Base-by-base conservation (phyloP, 2,329 filamentous ascomycete genomes). In the Colletotrichum acutatum region DNA sequence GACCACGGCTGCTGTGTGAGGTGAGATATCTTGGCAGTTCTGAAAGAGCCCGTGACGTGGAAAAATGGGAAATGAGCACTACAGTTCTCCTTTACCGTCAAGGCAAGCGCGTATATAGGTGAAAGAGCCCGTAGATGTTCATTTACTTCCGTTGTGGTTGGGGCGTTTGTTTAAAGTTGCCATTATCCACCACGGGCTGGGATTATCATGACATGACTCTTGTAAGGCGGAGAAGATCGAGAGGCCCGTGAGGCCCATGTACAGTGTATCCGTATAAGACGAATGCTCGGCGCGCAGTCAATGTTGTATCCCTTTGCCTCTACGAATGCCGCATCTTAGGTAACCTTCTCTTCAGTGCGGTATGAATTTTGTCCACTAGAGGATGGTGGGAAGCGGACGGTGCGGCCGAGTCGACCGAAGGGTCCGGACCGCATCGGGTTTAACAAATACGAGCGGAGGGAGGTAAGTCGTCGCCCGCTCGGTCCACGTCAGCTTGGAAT, bases 111-210 rank as follows among this genome's bases (percentile, higher is more conserved):
- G 16, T 30, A 11, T 12, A 12, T 11, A 34, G 4, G 32, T 11
- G 32, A 30, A 22, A 24, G 42, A 49, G 16, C 1, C 7, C 4
- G 11, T 34, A 5, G 0, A 34, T 34, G 32, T 12, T 34, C 12
- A 0, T n/a, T 24, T 24, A 66, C 30, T 52, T 5, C 24, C 11
- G 24, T 49, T 22, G 37, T 5, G 34, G 9, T 60, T 59, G 58
- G 49, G 69, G 60, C 46, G 69, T 65, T 34, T n/a, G 58, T 56
- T 60, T 69, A 70, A 34, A 59, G 66, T 70, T 71, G 52, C 12
- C 26, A 9, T 14, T 19, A 52, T 57, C 28, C 58, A 22, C 16
- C 16, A 22, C 34, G 62, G 12, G 30, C 61, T 52, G 30, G 53
- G 52, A 9, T 30, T 24, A 28, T 5, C 42, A 52, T 34, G n/a